Conservation (phyloP, 1,284 basidiomycete genomes). For the Agaricales sp. region DNA sequence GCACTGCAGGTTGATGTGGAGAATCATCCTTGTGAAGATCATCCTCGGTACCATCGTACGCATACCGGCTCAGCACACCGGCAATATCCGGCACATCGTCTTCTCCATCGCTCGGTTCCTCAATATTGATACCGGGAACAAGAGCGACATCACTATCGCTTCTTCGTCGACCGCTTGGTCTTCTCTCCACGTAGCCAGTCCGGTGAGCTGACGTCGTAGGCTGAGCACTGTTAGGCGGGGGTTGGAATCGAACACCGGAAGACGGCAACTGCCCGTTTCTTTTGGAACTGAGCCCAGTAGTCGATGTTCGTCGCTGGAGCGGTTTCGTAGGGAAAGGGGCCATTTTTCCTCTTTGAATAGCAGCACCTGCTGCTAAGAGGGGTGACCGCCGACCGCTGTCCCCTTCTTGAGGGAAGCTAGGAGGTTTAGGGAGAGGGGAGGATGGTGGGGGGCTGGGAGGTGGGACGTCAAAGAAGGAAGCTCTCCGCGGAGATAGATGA, state of each 20-base stretch:
- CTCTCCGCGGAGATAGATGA: not conserved
- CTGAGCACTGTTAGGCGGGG: not conserved
- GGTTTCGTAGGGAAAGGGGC: slow-evolving; percentile 40
- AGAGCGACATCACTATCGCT: slow-evolving; percentile 14
- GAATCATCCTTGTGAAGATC: slow-evolving; percentile 17
- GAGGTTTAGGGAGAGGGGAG: slow-evolving; percentile 35
- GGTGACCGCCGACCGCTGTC: slow-evolving; percentile 1
- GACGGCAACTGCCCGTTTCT: not conserved
- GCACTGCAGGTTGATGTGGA: not conserved
- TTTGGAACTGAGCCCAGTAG: not conserved
- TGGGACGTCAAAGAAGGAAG: slow-evolving; percentile 32
- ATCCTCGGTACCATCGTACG: slow-evolving; percentile 13
- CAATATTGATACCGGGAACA: slow-evolving; percentile 12
- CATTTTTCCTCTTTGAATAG: slow-evolving; percentile 32
- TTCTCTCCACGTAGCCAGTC: too few relatives aligned
- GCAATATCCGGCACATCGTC: slow-evolving; percentile 21
- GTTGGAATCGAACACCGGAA: not conserved
- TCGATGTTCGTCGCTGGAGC: not conserved
- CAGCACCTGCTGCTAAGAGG: slow-evolving; percentile 9
- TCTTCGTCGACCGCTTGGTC: not conserved
- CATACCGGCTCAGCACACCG: slow-evolving; percentile 18
- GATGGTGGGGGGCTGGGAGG: slow-evolving; percentile 43
- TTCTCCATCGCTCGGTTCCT: slow-evolving; percentile 13
- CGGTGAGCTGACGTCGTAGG: too few relatives aligned
- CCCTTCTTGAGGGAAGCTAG: slow-evolving; percentile 11